Evolutionary conservation across 1,284 basidiomycete genomes (phyloP).

Genomic region (Cryptococcus sp.): DNA sequence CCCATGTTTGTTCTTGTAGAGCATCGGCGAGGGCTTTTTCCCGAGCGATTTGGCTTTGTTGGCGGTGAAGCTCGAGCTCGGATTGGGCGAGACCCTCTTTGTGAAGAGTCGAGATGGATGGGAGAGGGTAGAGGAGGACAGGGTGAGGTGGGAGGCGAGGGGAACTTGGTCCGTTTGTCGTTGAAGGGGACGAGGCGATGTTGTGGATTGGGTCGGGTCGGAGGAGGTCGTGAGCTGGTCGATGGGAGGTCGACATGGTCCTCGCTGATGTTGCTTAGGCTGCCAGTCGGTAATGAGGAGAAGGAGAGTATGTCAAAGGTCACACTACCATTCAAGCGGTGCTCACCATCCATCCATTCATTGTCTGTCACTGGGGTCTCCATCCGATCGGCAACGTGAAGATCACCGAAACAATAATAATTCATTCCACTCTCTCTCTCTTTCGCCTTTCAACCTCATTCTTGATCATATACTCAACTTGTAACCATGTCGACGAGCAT

Average conservation of each 20-base stretch:
- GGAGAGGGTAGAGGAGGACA: constrained; percentile 36
- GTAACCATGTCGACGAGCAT: background rate
- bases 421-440: no score
- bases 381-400: no score
- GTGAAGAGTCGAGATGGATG: constrained; percentile 21
- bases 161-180: background rate
- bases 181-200: background rate
- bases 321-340: no score
- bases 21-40: constrained; percentile 41
- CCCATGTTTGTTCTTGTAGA: constrained; percentile 38
- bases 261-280: no score
- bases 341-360: no score
- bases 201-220: background rate
- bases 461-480: no score
- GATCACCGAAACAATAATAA: no score
- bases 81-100: constrained; percentile 28
- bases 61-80: constrained; percentile 41
- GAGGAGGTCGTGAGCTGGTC: background rate
- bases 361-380: no score
- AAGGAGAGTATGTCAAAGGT: no score
- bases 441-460: no score
- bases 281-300: no score
- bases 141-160: constrained; percentile 29
- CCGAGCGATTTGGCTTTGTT: constrained; percentile 23
- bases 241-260: no score